phyloP scores from a whole-genome alignment of 225 moss, liverwort and hornwort species.

The Lunularia cruciata region DNA sequence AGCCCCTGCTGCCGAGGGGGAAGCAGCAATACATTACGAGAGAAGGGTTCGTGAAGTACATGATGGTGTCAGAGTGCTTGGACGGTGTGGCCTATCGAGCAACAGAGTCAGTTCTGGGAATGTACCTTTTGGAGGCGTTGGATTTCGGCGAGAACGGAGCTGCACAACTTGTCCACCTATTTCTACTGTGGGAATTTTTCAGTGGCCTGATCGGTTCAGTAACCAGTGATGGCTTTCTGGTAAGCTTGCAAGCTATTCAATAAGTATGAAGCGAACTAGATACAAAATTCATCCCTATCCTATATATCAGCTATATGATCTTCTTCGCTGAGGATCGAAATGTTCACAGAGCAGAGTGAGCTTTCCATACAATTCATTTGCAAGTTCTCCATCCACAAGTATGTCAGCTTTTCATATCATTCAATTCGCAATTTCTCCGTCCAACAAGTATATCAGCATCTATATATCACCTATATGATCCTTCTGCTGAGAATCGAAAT shows the following conservation, averaged over 20 bases:
- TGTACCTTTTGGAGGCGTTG: not conserved
- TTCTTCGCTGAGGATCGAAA: not conserved
- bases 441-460: no score
- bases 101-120: not conserved
- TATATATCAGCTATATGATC: not conserved
- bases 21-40: not conserved
- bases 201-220: not conserved
- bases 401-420: no score
- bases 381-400: no score
- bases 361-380: not conserved
- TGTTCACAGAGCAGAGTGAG: not conserved
- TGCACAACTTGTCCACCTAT: not conserved
- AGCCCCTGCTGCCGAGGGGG: not conserved
- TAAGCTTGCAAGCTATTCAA: not conserved
- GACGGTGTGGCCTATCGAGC: not conserved
- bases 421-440: no score
- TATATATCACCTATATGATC: not conserved
- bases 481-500: not conserved
- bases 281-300: no score
- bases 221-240: not conserved
- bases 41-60: not conserved
- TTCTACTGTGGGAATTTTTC: not conserved
- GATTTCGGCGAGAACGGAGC: not conserved
- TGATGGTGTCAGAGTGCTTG: not conserved
- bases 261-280: no score